These are phyloP conservation scores for Pythium phragmitis DNA, from an alignment of 352 stramenopile species.

Conservation along the genomic window DNA sequence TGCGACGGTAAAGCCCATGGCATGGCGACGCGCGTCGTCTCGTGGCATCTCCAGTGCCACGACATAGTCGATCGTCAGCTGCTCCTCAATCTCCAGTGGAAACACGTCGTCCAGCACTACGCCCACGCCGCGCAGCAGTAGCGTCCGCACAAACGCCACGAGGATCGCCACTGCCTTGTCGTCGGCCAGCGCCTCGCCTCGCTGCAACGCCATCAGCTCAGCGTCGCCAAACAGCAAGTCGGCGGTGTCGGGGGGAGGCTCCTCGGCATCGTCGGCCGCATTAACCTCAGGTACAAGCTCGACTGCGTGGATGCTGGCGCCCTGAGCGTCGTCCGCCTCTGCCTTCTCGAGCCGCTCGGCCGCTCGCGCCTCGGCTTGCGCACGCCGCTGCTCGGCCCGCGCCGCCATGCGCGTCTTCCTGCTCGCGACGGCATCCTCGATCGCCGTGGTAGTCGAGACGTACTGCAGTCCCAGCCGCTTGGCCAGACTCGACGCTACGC, in stretches of 20 bases:
- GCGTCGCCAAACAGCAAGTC: slow-evolving; percentile 39
- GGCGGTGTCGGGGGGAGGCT: slow-evolving; percentile 20
- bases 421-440: slow-evolving; percentile 42
- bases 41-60: slow-evolving; percentile 45
- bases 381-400: neutral
- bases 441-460: slow-evolving; percentile 36
- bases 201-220: slow-evolving; percentile 36
- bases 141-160: slow-evolving; percentile 35
- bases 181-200: slow-evolving; percentile 33
- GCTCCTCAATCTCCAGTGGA: slow-evolving; percentile 36
- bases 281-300: neutral
- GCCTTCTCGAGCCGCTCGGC: slow-evolving; percentile 6
- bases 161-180: slow-evolving; percentile 37
- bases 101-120: slow-evolving; percentile 68
- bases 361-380: neutral
- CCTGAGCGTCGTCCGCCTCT: neutral
- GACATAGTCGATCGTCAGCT: slow-evolving; percentile 50
- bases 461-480: slow-evolving; percentile 46
- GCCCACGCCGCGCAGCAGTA: slow-evolving; percentile 49
- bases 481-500: slow-evolving; percentile 46
- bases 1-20: slow-evolving; percentile 35
- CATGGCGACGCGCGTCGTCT: slow-evolving; percentile 37
- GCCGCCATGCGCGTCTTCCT: slow-evolving; percentile 21
- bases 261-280: slow-evolving; percentile 17
- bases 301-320: neutral